Base-by-base conservation (phyloP, 2,329 filamentous ascomycete species). In the Cordyceps militaris region DNA sequence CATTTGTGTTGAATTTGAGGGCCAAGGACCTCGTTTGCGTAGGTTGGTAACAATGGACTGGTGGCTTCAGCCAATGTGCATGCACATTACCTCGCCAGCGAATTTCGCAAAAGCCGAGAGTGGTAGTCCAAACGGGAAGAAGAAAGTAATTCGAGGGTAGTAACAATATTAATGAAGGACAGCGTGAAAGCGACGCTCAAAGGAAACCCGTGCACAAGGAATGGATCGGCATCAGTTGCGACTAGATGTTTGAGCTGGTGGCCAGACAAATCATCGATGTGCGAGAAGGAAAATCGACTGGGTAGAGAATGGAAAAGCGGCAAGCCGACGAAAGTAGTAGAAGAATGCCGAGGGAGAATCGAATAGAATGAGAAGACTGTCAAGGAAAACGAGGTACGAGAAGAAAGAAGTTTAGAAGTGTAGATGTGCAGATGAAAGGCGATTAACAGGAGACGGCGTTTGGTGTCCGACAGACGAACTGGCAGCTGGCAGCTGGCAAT, bases 1-100 rank as follows among this genome's bases (percentile, higher is more conserved):
- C 68, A 68, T 70, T 28, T 57, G 42, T 56, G 58, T 53, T 46
- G 56, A 46, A 36, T 19, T 49, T 6, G 46, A 52, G n/a, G 40
- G n/a, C 16, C 21, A 23, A 24, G 26, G 11, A 40, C 44, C 42
- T 48, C 32, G 40, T 56, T 58, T 46, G 56, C 30, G 40, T 43
- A 11, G n/a, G 16, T 46, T 40, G n/a, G 30, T 52, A 21, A 49
- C 23, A 10, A 48, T 54, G 10, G 3, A 16, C 16, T 30, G 34
- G 24, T 26, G 21, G 6, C n/a, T 50, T 50, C 28, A 48, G 26
- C 8, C 19, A 21, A 44, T 36, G 38, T 34, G 55, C 55, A 26
- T 21, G 32, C 44, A 43, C 54, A 49, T 56, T 23, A 36, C 23
- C 42, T 34, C 34, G 34, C 30, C 28, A 13, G 24, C 11, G 30